These are phyloP conservation scores for Pseudoturritis turrita DNA, from an alignment of 345 rosid species.

Conservation along the genomic window DNA sequence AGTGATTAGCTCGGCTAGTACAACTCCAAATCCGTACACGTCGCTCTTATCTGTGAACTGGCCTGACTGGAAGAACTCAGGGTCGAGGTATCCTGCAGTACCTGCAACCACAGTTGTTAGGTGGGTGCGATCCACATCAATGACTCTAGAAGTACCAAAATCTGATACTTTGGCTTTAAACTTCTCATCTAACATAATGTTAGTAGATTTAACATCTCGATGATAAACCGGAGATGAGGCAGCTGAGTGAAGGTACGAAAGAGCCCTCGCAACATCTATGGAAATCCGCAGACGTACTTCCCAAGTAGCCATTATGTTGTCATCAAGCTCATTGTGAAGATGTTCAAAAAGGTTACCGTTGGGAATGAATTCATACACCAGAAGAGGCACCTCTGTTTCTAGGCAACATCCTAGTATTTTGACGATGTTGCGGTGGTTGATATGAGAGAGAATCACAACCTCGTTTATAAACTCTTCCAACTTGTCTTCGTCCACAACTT, in stretches of 20 bases:
- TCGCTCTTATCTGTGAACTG: not conserved
- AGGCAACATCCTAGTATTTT: slow-evolving; percentile 36
- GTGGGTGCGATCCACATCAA: not conserved
- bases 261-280: slow-evolving; percentile 9
- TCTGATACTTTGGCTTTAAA: slow-evolving; percentile 26
- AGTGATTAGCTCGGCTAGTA: not conserved
- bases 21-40: slow-evolving; percentile 4
- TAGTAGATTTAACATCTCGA: not conserved
- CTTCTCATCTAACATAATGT: not conserved
- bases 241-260: slow-evolving; percentile 31
- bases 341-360: slow-evolving; percentile 34
- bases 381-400: slow-evolving; percentile 32
- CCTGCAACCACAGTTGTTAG: not conserved
- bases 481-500: not conserved
- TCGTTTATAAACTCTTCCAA: slow-evolving; percentile 26
- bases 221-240: not conserved
- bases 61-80: not conserved
- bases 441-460: slow-evolving; percentile 27
- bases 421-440: slow-evolving; percentile 33
- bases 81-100: not conserved
- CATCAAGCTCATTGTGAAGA: slow-evolving; percentile 5
- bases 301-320: not conserved
- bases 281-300: slow-evolving; percentile 30
- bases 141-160: slow-evolving; percentile 47
- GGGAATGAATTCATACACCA: slow-evolving; percentile 32